Evolutionary conservation across 805 yeast species (phyloP).

Genomic region (Kazachstania viticola): DNA sequence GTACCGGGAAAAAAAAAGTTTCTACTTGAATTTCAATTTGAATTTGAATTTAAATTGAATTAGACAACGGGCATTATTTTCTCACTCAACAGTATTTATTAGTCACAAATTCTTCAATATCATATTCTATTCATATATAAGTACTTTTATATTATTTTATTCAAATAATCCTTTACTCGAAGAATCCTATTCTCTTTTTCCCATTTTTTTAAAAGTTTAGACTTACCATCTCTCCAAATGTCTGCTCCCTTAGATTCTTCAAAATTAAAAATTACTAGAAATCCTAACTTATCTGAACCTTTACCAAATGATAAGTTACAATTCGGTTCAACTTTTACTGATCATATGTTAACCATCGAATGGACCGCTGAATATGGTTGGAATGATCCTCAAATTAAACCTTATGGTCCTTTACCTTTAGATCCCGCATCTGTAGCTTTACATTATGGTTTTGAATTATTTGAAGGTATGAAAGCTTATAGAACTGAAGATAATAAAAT

Average conservation of each 20-base stretch:
- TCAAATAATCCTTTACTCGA: too few species aligned
- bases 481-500: conserved; percentile 45
- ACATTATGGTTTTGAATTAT: conserved; percentile 89
- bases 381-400: conserved; percentile 77
- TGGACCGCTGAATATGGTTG: conserved; percentile 75
- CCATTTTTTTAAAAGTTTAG: background rate
- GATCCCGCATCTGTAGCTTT: conserved; percentile 86
- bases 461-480: conserved; percentile 94
- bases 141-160: too few species aligned
- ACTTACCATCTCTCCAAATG: background rate
- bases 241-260: conserved; percentile 41
- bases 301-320: conserved; percentile 49
- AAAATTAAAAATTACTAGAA: conserved; percentile 36
- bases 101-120: background rate
- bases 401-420: conserved; percentile 61
- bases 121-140: too few species aligned
- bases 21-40: too few species aligned
- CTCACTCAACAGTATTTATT: background rate
- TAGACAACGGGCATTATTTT: background rate
- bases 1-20: too few species aligned
- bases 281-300: conserved; percentile 38
- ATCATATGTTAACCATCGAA: conserved; percentile 77
- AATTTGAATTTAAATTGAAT: too few species aligned
- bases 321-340: conserved; percentile 67
- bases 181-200: background rate